Evolutionary conservation across 495 filamentous ascomycete species (phyloP), one percentile per base, ranked within the genome.

Genomic region (Podospora pseudopauciseta): DNA sequence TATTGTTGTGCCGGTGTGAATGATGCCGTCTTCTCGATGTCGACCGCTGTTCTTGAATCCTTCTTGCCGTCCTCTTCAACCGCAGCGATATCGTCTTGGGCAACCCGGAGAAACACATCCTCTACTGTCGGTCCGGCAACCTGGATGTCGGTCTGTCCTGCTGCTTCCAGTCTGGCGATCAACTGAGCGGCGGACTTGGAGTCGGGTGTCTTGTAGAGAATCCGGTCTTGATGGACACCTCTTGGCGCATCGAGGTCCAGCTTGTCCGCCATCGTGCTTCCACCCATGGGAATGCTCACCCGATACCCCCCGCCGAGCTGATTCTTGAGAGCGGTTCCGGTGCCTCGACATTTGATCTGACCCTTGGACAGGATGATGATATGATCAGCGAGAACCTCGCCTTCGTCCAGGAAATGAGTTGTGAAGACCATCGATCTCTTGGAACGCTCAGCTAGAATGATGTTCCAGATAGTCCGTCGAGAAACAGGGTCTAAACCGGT

Each of bases 381-480:
- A 34, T 90, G 85, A 73, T 92, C 90, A 0, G 89, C 88, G 5
- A 92, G 80, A 3, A 92, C 78, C 70, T 91, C 90, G 2, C 89
- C 90, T 74, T 92, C 90, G 69, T 92, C 90, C 23, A 92, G 80
- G 73, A 91, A 92, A 72, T 92, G 92, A 0, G 92, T 95, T 0
- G 92, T 95, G 56, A 95, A 79, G n/a, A 96, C 84, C 66, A 93
- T 90, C 0, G 90, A 91, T 67, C 91, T 79, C 49, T 80, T 82
- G 7, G 91, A 89, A 68, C 92, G 83, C 70, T 91, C 91, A 0
- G 87, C 88, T 3, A 94, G 79, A 13, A 96, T 79, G 67, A 96
- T 95, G 72, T 93, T 88, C 92, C 92, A 96, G 65, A 95, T 89
- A 70, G 91, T 94, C 6, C 91, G 80, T 30, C 92, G 80, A 28